Conservation (phyloP, 768 basidiomycete species). For the Pleurotus giganteus region DNA sequence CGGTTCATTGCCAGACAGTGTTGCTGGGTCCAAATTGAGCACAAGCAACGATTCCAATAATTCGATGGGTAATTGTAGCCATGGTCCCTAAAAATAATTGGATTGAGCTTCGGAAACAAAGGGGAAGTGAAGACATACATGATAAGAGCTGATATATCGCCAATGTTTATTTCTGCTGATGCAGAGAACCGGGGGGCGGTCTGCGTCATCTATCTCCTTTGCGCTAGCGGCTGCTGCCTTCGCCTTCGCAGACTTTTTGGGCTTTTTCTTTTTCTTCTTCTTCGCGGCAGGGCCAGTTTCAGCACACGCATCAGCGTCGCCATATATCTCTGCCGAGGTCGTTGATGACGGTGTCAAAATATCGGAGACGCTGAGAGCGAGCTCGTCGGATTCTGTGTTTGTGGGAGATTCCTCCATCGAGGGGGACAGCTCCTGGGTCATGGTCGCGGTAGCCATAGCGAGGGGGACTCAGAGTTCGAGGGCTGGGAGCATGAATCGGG, state of each 20-base stretch:
- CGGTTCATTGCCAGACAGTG: conserved; percentile 47
- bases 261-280: conserved; percentile 72
- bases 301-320: conserved; percentile 22
- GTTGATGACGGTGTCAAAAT: conserved; percentile 17
- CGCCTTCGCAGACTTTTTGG: conserved; percentile 51
- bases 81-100: conserved; percentile 65
- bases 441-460: neutral
- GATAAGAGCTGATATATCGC: conserved; percentile 90
- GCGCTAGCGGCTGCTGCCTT: conserved; percentile 35
- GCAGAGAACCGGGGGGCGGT: conserved; percentile 67
- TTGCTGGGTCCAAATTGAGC: conserved; percentile 74
- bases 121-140: conserved; percentile 49
- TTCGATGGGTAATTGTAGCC: conserved; percentile 87
- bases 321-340: conserved; percentile 31
- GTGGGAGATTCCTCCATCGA: neutral
- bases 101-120: conserved; percentile 11
- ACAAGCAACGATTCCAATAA: conserved; percentile 78
- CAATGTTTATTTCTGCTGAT: conserved; percentile 94
- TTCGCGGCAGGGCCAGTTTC: conserved; percentile 31
- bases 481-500: neutral
- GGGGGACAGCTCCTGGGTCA: neutral
- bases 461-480: neutral
- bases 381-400: conserved; percentile 10
- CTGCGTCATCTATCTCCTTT: conserved; percentile 33
- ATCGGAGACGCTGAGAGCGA: conserved; percentile 10